Percentiles rank a stretch among this genome's conserved stretches.
These are phyloP conservation scores for Gorgonomyces haynaldii DNA, from an alignment of 192 early-diverging fungal genomes.

Conservation along the genomic window DNA sequence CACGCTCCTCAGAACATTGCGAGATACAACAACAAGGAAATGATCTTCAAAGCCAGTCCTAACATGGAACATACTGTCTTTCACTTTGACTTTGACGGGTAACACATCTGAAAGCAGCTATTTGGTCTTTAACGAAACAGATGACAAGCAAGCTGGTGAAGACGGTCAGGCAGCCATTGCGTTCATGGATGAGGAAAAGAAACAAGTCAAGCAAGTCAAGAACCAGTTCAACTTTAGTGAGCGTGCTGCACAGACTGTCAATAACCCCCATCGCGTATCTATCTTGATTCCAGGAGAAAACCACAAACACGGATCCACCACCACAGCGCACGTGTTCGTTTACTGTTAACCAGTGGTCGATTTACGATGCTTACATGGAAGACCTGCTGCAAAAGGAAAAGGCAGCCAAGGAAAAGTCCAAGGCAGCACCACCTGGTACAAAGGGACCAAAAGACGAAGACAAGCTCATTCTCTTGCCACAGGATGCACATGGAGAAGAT, in stretches of 20 bases:
- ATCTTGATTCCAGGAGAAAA: conserved; percentile 28
- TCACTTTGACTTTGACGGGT: conserved; percentile 59
- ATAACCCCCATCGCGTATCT: conserved; percentile 44
- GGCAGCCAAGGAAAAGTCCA: conserved; percentile 43
- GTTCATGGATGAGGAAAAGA: conserved; percentile 32
- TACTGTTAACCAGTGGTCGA: conserved; percentile 53
- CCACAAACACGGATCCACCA: conserved; percentile 53
- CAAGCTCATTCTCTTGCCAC: conserved; percentile 28
- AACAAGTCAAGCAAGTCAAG: conserved; percentile 28
- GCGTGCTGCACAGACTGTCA: conserved; percentile 45
- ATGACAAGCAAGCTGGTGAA: conserved; percentile 16
- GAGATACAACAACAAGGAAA: conserved; percentile 42
- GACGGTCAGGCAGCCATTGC: conserved; percentile 4
- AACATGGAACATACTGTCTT: conserved; percentile 49
- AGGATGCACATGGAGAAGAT: conserved; percentile 43
- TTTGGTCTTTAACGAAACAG: conserved; percentile 28
- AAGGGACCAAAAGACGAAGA: conserved; percentile 50
- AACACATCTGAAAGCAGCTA: conserved; percentile 18
- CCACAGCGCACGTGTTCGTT: conserved; percentile 36
- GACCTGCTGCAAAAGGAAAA: conserved; percentile 47
- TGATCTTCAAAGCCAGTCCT: conserved; percentile 43
- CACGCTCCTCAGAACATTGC: conserved; percentile 55
- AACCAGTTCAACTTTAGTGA: conserved; percentile 58
- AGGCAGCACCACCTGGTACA: conserved; percentile 27
- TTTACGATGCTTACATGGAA: conserved; percentile 52